Conservation (phyloP, 1,284 basidiomycete species). For the Earliella scabrosa region DNA sequence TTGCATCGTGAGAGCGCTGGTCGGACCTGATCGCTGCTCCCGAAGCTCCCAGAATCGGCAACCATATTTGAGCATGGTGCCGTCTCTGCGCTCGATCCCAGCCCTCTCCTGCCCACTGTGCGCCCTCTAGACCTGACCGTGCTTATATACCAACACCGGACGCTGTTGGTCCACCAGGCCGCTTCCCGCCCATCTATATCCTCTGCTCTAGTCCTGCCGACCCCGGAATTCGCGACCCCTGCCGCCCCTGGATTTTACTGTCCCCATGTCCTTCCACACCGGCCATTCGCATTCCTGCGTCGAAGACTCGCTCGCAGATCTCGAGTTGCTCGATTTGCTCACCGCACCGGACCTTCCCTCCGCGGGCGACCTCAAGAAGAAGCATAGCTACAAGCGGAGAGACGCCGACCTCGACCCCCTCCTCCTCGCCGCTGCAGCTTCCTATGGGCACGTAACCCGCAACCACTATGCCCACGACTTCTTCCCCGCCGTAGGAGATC, state of each 20-base stretch:
- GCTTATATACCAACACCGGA: slow-evolving; percentile 13
- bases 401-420: slow-evolving; percentile 77
- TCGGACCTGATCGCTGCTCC: slow-evolving; percentile 7
- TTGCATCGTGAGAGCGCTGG: slow-evolving; percentile 20
- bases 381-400: slow-evolving; percentile 49
- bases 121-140: neutral
- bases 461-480: slow-evolving; percentile 80
- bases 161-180: slow-evolving; percentile 2
- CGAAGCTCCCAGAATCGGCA: slow-evolving; percentile 10
- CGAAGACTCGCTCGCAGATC: slow-evolving; percentile 41
- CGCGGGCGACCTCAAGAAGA: slow-evolving; percentile 36
- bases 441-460: slow-evolving; percentile 72
- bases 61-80: slow-evolving; percentile 8
- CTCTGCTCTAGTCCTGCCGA: neutral
- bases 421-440: slow-evolving; percentile 70
- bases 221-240: neutral
- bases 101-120: neutral
- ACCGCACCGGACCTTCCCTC: slow-evolving; percentile 46
- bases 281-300: slow-evolving; percentile 28
- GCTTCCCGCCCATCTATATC: slow-evolving; percentile 3
- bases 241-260: neutral
- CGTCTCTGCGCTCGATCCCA: neutral
- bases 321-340: slow-evolving; percentile 54
- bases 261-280: slow-evolving; percentile 19
- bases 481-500: slow-evolving; percentile 60